Evolutionary conservation across 495 filamentous ascomycete genomes (phyloP).

Genomic region (Penicillium alfredii): DNA sequence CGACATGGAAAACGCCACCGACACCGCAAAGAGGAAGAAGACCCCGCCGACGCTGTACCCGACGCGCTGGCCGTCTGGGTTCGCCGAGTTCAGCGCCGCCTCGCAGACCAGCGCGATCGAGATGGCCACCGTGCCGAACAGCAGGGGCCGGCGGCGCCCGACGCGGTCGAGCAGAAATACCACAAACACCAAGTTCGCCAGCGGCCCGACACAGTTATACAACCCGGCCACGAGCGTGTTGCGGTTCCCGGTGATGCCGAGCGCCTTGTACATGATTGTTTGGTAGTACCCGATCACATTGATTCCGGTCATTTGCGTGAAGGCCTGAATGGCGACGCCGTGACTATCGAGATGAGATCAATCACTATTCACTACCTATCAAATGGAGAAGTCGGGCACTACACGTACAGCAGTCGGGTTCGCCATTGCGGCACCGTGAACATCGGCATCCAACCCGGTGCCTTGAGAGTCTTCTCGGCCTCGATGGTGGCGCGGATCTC

Average conservation of each 20-base stretch:
- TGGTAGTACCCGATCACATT: conserved; percentile 59
- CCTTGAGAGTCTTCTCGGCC: conserved; percentile 40
- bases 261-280: conserved; percentile 51
- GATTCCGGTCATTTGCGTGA: conserved; percentile 46
- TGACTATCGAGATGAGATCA: conserved; percentile 17
- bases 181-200: conserved; percentile 45
- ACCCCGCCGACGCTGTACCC: conserved; percentile 40
- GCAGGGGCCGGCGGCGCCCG: conserved; percentile 32
- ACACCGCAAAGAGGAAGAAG: conserved; percentile 47
- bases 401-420: conserved; percentile 40
- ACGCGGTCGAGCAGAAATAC: conserved; percentile 38
- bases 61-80: conserved; percentile 26
- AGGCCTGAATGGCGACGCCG: conserved; percentile 30
- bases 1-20: conserved; percentile 41
- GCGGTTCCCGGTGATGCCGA: conserved; percentile 48
- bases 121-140: conserved; percentile 37
- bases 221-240: conserved; percentile 51
- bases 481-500: conserved; percentile 45
- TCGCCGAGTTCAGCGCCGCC: conserved; percentile 36
- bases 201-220: conserved; percentile 54
- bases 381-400: background rate
- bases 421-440: conserved; percentile 47
- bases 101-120: conserved; percentile 40
- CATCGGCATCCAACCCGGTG: conserved; percentile 45
- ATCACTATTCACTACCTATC: conserved; percentile 11